Evolutionary conservation across 2,329 filamentous ascomycete genomes (phyloP), one percentile per base, ranked within the genome.

Genomic region (Eurotiales sp.): DNA sequence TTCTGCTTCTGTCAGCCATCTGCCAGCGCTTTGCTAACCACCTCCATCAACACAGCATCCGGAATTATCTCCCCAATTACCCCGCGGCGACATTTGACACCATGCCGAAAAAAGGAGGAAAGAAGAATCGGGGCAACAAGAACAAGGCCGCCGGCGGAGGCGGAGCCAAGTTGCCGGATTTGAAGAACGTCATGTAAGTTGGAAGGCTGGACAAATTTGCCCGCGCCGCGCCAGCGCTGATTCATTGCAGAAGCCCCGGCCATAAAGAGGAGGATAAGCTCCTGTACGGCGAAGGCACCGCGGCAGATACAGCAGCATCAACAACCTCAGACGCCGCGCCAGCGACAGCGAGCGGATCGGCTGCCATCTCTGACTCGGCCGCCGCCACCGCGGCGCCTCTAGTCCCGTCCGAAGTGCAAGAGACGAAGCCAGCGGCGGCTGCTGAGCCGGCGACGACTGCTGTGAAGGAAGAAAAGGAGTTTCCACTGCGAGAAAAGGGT

Each of bases 21-120:
- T n/a, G n/a, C n/a, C n/a, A n/a, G n/a, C n/a, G n/a, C n/a, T n/a
- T n/a, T n/a, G n/a, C n/a, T n/a, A n/a, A n/a, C n/a, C n/a, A n/a
- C n/a, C n/a, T n/a, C n/a, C n/a, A 32, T 32, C 3, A 12, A 12
- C 29, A 8, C 34, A 36, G 10, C 34, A 19, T 17, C 34, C n/a
- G 39, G 22, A 43, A 25, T 11, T 17, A 11, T 15, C 11, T 21
- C 19, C 17, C 19, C 7, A 47, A 11, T 14, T 30, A 10, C 15
- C 17, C 7, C 14, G 42, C 11, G 4, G 17, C 40, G 21, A 44
- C 36, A 22, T 40, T 22, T 34, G 32, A 12, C 40, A 27, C 23
- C 21, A 54, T 54, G 51, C 25, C 51, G 12, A 54, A 54, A 47
- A 54, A 50, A 36, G 51, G 51, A 34, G 51, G 51, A 45, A 54